These are phyloP conservation scores for Malassezia globosa DNA, from an alignment of 1,284 basidiomycete genomes.

Conservation along the genomic window DNA sequence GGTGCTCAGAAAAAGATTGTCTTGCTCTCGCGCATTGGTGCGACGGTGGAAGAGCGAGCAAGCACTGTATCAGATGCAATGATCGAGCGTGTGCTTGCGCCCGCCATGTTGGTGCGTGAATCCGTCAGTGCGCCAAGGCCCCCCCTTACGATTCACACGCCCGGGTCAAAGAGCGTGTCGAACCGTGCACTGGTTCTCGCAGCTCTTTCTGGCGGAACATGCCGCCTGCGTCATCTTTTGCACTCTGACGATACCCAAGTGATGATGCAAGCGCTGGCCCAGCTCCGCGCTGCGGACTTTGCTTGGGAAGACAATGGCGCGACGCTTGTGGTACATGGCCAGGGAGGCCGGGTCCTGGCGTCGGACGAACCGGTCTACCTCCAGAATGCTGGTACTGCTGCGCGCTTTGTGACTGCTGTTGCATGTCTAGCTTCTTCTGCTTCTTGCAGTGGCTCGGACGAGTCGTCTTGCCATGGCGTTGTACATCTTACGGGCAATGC, in stretches of 20 bases:
- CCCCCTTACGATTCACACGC: conserved; percentile 72
- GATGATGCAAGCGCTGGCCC: conserved; percentile 88
- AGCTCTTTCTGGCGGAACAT: conserved; percentile 76
- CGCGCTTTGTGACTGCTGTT: conserved; percentile 91
- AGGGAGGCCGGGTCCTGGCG: conserved; percentile 59
- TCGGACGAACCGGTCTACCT: conserved; percentile 78
- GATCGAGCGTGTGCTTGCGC: conserved; percentile 52
- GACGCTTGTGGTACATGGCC: conserved; percentile 81
- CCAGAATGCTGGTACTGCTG: conserved; percentile 93
- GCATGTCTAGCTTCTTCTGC: conserved; percentile 62
- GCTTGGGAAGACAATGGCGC: conserved; percentile 87
- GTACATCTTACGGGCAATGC: conserved; percentile 79
- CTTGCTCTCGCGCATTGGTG: conserved; percentile 76
- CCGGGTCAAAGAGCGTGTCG: conserved; percentile 92
- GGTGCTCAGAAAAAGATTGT: conserved; percentile 82
- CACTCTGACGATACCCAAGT: conserved; percentile 98
- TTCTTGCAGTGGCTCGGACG: too few species aligned
- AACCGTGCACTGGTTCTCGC: conserved; percentile 90
- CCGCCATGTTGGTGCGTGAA: conserved; percentile 50
- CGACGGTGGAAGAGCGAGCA: conserved; percentile 82
- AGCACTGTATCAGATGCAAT: conserved; percentile 57
- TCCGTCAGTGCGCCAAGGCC: conserved; percentile 19
- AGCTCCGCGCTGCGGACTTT: conserved; percentile 65
- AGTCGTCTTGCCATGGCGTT: conserved; percentile 15
- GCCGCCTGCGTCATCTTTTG: conserved; percentile 74